Evolutionary conservation across 805 yeast genomes (phyloP).

Genomic region (Monosporozyma unispora): DNA sequence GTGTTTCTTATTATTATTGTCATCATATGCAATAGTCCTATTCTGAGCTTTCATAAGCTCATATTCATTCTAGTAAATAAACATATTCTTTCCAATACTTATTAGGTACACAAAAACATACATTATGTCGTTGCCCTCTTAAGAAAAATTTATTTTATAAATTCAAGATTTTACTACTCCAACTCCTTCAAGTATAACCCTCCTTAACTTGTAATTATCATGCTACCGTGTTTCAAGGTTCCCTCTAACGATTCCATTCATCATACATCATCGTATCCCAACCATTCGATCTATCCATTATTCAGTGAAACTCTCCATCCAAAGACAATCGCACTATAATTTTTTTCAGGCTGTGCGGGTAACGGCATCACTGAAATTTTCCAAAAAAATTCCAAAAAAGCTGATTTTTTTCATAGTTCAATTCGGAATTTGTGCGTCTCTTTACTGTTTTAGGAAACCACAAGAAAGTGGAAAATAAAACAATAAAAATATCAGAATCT

Average conservation of each 20-base stretch:
- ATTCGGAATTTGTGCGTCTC: neutral
- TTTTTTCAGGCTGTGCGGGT: neutral
- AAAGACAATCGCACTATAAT: neutral
- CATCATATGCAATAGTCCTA: neutral
- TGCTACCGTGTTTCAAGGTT: neutral
- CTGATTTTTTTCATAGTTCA: neutral
- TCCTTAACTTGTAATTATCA: neutral
- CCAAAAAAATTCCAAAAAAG: neutral
- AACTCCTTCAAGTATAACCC: neutral
- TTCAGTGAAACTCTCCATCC: neutral
- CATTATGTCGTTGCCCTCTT: conserved; percentile 1
- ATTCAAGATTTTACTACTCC: neutral
- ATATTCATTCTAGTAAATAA: neutral
- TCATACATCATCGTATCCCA: neutral
- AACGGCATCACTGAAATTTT: neutral
- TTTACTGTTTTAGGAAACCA: neutral
- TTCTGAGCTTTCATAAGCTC: neutral
- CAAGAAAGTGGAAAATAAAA: no score
- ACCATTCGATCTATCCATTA: neutral
- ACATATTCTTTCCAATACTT: neutral
- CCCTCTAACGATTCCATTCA: neutral
- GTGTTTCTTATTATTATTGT: neutral
- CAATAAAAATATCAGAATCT: no score
- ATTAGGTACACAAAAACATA: neutral
- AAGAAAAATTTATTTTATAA: neutral